A percentile compares a stretch with the other conserved stretches of the same genome.
These are phyloP conservation scores for Aristolochia fimbriata DNA, from an alignment of 164 flowering plant genomes.

Conservation along the genomic window DNA sequence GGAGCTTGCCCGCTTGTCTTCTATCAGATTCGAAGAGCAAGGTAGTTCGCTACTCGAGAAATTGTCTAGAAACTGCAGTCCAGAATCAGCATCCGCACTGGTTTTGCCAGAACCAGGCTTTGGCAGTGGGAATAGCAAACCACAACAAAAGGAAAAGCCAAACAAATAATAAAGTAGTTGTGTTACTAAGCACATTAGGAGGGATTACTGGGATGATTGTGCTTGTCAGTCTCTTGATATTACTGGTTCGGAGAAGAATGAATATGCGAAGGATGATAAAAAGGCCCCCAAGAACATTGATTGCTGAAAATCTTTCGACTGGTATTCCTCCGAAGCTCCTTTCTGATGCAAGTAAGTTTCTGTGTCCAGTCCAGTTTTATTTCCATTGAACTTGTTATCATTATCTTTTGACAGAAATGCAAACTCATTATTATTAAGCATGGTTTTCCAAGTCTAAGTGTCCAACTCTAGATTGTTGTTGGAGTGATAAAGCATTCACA, in stretches of 20 bases:
- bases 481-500: neutral
- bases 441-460: too few species aligned
- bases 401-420: neutral
- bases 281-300: conserved; percentile 32
- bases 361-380: neutral
- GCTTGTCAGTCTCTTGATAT: conserved; percentile 25
- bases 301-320: conserved; percentile 44
- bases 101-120: conserved; percentile 77
- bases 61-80: conserved; percentile 43
- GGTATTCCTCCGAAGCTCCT: conserved; percentile 68
- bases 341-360: conserved; percentile 74
- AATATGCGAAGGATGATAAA: conserved; percentile 18
- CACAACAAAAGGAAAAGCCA: conserved; percentile 20
- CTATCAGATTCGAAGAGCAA: conserved; percentile 24
- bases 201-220: conserved; percentile 37
- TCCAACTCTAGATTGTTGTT: neutral
- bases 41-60: conserved; percentile 39
- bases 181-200: conserved; percentile 39
- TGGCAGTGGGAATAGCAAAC: conserved; percentile 79
- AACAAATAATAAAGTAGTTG: conserved; percentile 27
- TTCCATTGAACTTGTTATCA: neutral
- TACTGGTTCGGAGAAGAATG: conserved; percentile 30
- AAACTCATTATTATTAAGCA: neutral
- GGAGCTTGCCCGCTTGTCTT: conserved; percentile 64
- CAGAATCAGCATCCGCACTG: conserved; percentile 53